Evolutionary conservation across 1,139 yeast species (phyloP), one percentile per base, ranked within the genome.

Genomic region (Hansenula lynferdii): DNA sequence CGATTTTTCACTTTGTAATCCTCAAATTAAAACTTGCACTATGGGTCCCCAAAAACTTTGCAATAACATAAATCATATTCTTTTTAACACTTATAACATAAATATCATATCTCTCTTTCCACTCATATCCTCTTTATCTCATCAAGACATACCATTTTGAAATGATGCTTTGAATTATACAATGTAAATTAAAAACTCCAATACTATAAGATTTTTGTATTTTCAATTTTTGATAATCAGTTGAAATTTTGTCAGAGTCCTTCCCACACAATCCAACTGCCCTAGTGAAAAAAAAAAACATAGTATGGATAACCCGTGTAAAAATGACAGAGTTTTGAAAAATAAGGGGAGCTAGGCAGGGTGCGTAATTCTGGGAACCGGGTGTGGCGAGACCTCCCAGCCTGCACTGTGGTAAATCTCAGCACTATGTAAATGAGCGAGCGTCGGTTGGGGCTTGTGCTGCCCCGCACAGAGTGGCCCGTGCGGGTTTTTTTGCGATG

Each of bases 131-230:
- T 33, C 19, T 18, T 33, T 20, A 35, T 19, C 21, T 29, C 31
- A 29, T 30, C 16, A 7, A 20, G 33, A 52, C 56, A 42, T 50
- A 52, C 56, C 56, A 52, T 52, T 52, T 52, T 49, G 54, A 49
- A 51, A 45, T 49, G 53, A 48, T 51, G 51, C 45, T 38, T 30
- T 30, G 14, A 14, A 12, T 21, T 9, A 7, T 33, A 23, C 29
- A 30, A 27, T 14, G 35, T 23, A 35, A 28, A 23, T 21, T 9
- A 24, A 25, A 28, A 35, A 29, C 33, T 10, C 18, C 25, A 16
- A 4, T 19, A 24, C 9, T 16, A 15, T n/a, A 16, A 6, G 18
- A 27, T 22, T 31, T 22, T 31, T 23, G 33, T 31, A 27, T 11
- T 18, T 21, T 36, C 24, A 26, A 30, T 14, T 28, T 27, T 36